Conservation (phyloP, 805 yeast species). For the Candida gorgasii region DNA sequence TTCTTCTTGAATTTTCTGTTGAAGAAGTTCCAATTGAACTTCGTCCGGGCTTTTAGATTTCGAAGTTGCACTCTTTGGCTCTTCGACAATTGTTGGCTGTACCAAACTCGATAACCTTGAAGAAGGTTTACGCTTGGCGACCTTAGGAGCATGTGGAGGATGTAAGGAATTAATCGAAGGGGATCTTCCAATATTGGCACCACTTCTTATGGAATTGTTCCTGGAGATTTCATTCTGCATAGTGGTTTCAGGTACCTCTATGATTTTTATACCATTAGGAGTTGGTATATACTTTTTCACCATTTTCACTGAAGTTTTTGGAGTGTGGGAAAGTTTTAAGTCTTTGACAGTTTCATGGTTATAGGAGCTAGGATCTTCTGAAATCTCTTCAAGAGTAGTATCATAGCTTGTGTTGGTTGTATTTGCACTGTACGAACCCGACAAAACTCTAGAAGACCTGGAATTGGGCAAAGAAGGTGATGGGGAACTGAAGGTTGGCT, state of each 20-base stretch:
- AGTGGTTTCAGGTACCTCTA: slow-evolving; percentile 63
- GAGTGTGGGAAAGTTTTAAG: slow-evolving; percentile 28
- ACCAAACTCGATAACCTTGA: slow-evolving; percentile 24
- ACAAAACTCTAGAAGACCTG: background rate
- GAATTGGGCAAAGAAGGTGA: background rate
- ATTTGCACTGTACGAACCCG: slow-evolving; percentile 1
- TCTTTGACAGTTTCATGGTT: slow-evolving; percentile 38
- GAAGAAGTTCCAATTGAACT: slow-evolving; percentile 28
- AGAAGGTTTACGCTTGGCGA: slow-evolving; percentile 14
- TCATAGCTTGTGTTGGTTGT: slow-evolving; percentile 27
- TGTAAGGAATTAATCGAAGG: slow-evolving; percentile 19
- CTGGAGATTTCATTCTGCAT: slow-evolving; percentile 39
- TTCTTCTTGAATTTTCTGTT: slow-evolving; percentile 40
- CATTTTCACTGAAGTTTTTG: slow-evolving; percentile 34
- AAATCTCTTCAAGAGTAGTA: slow-evolving; percentile 32
- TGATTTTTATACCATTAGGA: slow-evolving; percentile 64
- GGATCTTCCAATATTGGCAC: slow-evolving; percentile 23
- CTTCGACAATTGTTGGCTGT: slow-evolving; percentile 13
- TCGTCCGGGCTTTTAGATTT: slow-evolving; percentile 20
- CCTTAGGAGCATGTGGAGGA: slow-evolving; percentile 9
- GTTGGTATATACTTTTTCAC: slow-evolving; percentile 74
- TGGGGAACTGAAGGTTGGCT: background rate
- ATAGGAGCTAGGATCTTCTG: slow-evolving; percentile 25
- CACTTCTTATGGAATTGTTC: slow-evolving; percentile 40
- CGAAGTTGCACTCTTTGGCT: no score